phyloP scores from a whole-genome alignment of 2,329 filamentous ascomycete species.

The Dryadomyces quercivorus region DNA sequence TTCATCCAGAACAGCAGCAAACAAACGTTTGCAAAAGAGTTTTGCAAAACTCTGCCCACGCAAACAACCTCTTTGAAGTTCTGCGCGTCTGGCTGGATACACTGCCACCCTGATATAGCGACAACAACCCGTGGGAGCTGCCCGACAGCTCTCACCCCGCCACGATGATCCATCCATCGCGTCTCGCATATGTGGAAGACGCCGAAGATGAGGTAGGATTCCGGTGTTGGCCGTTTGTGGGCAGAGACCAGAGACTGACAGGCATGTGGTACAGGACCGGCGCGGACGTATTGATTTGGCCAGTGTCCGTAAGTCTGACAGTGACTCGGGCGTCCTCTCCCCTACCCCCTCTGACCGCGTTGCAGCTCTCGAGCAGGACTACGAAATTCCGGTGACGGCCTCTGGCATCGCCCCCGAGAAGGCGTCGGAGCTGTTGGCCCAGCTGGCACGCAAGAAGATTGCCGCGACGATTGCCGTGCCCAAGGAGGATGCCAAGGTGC shows the following conservation, averaged over 20 bases:
- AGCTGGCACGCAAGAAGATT: conserved; percentile 84
- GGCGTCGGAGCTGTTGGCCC: conserved; percentile 71
- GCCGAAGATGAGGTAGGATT: conserved; percentile 50
- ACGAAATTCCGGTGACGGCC: conserved; percentile 57
- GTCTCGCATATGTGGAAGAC: conserved; percentile 92
- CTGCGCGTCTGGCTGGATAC: too few relatives aligned
- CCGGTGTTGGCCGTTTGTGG: too few relatives aligned
- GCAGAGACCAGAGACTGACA: neutral
- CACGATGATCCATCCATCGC: conserved; percentile 67
- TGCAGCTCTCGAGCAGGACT: conserved; percentile 58
- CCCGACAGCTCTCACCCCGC: neutral
- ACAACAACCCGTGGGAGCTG: neutral
- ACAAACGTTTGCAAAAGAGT: too few relatives aligned
- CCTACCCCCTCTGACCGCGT: neutral
- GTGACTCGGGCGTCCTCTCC: neutral
- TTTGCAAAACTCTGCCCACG: too few relatives aligned
- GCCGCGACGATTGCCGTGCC: conserved; percentile 80
- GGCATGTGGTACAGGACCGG: neutral
- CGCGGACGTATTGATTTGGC: conserved; percentile 24
- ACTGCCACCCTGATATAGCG: too few relatives aligned
- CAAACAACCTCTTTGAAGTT: too few relatives aligned
- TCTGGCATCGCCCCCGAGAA: conserved; percentile 65
- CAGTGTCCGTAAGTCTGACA: conserved; percentile 28
- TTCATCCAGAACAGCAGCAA: too few relatives aligned
- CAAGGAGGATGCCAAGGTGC: conserved; percentile 83